Base-by-base conservation (phyloP, 371 early-diverging fungal genomes). In the Scutellospora calospora region DNA sequence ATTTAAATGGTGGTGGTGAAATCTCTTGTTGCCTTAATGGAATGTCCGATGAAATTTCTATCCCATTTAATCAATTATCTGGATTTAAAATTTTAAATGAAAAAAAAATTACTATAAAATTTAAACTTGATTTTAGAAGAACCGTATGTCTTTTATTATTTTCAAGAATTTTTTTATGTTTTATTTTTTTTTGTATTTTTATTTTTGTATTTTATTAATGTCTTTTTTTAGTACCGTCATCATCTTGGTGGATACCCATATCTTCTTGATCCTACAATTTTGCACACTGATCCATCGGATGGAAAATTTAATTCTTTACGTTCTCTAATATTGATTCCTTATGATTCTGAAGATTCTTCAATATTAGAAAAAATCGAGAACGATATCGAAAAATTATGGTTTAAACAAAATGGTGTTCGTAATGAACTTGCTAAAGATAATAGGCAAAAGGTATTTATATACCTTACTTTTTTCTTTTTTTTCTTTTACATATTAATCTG, bases 211-310 rank as follows among this genome's bases (percentile, higher is more conserved):
- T n/a, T 45, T 11, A 45, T 45, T 45, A 45, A 45, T 11, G 0
- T 9, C 45, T 45, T 45, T 11, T 11, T 45, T 25, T 51, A 71
- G 72, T 51, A 49, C 29, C 16, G 22, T 2, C 52, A 29, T 52
- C 72, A 71, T 31, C 72, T 71, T 71, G 72, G 72, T 35, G 72
- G 49, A 29, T 71, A n/a, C 12, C 72, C 72, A 1, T 71, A 71
- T 71, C 51, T 71, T 27, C 27, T 71, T 25, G 72, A 71, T 29
- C 52, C 72, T 52, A 52, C 72, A 49, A 18, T 49, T 29, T n/a
- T 51, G 29, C 16, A 51, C 18, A 18, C 22, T 31, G 72, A 71
- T 71, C 72, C 72, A 27, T 27, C 14, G 3, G 41, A 33, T 29
- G 63, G 63, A 62, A 71, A 71, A 71, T 71, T 71, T 29, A 38